These are phyloP conservation scores for Heterobasidion irregulare DNA, from an alignment of 1,284 basidiomycete genomes.

Conservation along the genomic window DNA sequence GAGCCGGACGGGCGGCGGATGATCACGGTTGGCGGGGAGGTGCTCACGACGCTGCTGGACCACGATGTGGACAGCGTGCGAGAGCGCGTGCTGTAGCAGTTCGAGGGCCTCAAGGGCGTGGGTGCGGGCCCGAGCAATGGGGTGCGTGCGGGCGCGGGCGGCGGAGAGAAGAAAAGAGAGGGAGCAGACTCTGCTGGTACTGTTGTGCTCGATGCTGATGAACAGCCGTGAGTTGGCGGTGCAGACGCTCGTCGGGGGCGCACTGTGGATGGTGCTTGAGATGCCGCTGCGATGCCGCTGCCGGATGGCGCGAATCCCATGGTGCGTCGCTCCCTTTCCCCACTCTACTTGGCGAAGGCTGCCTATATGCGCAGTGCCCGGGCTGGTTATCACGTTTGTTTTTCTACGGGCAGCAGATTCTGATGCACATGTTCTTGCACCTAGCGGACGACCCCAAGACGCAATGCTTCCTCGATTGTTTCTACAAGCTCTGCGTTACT, in stretches of 20 bases:
- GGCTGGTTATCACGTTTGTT: neutral
- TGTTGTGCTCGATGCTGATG: slow-evolving; percentile 73
- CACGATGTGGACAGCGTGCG: slow-evolving; percentile 88
- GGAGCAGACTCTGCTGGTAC: no score
- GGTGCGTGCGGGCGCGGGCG: no score
- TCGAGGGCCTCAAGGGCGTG: slow-evolving; percentile 56
- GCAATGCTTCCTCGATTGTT: slow-evolving; percentile 86
- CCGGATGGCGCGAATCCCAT: slow-evolving; percentile 17
- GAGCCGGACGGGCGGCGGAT: slow-evolving; percentile 37
- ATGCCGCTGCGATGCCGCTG: slow-evolving; percentile 46
- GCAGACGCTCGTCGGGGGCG: slow-evolving; percentile 87
- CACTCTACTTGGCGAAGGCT: neutral
- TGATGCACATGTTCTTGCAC: slow-evolving; percentile 34
- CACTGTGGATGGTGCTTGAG: slow-evolving; percentile 84
- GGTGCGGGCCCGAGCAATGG: slow-evolving; percentile 43
- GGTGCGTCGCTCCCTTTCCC: slow-evolving; percentile 4
- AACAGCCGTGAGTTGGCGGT: slow-evolving; percentile 79
- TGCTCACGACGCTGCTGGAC: slow-evolving; percentile 83
- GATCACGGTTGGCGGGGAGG: slow-evolving; percentile 81
- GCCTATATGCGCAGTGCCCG: neutral
- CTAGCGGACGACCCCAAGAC: slow-evolving; percentile 53
- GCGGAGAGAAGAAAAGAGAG: no score
- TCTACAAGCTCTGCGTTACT: slow-evolving; percentile 78
- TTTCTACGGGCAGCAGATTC: slow-evolving; percentile 6
- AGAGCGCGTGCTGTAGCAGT: slow-evolving; percentile 77